These are phyloP conservation scores for Litchi chinensis DNA, from an alignment of 345 rosid species.

Conservation along the genomic window DNA sequence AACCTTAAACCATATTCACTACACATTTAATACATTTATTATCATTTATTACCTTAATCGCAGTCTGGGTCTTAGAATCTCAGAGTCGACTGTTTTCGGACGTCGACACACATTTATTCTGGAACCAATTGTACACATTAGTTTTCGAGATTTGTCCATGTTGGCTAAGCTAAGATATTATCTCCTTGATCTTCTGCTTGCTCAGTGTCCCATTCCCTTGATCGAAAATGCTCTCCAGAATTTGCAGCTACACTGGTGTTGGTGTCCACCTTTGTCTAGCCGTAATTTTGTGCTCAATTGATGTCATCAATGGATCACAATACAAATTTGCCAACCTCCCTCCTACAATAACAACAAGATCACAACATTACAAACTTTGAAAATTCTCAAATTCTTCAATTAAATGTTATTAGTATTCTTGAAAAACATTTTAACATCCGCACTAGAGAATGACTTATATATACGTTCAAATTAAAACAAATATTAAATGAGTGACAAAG, in stretches of 20 bases:
- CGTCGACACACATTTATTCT: no score
- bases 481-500: neutral
- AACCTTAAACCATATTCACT: no score
- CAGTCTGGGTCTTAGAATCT: no score
- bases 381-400: neutral
- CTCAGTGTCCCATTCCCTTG: slow-evolving; percentile 97
- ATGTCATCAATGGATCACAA: slow-evolving; percentile 65
- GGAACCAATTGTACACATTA: slow-evolving; percentile 97
- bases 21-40: no score
- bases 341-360: slow-evolving; percentile 45
- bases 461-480: no score
- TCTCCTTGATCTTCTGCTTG: slow-evolving; percentile 96
- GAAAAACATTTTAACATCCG: neutral
- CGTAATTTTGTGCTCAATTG: slow-evolving; percentile 76
- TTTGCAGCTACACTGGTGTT: slow-evolving; percentile 85
- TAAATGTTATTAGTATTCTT: no score
- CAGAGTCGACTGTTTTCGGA: no score
- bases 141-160: slow-evolving; percentile 93
- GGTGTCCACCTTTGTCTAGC: slow-evolving; percentile 99
- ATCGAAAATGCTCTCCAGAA: slow-evolving; percentile 84
- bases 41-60: no score
- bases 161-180: slow-evolving; percentile 85
- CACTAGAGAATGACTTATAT: neutral
- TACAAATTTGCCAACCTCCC: slow-evolving; percentile 71
- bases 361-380: neutral